Conservation (phyloP, 768 basidiomycete genomes). For the Calvatia gigantea region DNA sequence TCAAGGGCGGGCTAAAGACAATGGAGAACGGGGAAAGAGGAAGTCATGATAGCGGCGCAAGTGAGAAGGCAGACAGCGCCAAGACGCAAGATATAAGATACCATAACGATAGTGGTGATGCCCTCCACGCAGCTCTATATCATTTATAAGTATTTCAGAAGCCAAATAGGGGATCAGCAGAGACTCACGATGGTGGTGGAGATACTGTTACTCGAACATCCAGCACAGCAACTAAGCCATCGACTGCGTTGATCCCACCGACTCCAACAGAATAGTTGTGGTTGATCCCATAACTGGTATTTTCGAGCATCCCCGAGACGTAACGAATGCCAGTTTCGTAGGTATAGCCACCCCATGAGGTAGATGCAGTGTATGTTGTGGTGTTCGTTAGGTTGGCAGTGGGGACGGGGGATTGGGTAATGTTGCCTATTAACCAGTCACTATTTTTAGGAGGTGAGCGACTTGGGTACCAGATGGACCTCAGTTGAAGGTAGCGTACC, state of each 20-base stretch:
- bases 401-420: conserved; percentile 51
- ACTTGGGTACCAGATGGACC: background rate
- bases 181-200: conserved; percentile 29
- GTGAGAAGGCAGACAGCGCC: conserved; percentile 9
- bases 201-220: conserved; percentile 58
- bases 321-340: conserved; percentile 72
- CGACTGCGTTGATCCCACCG: conserved; percentile 58
- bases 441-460: conserved; percentile 33
- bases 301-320: conserved; percentile 64
- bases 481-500: conserved; percentile 30
- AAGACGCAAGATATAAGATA: conserved; percentile 10
- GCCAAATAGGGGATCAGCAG: background rate
- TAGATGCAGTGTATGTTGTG: conserved; percentile 59
- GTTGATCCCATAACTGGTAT: conserved; percentile 68
- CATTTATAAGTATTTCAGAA: background rate
- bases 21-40: conserved; percentile 5
- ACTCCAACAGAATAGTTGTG: conserved; percentile 54
- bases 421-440: conserved; percentile 84
- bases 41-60: conserved; percentile 4
- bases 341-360: conserved; percentile 62
- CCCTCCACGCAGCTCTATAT: conserved; percentile 17
- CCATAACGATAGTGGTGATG: conserved; percentile 18
- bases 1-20: too few species aligned
- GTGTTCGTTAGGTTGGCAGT: conserved; percentile 51
- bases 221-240: conserved; percentile 81